Evolutionary conservation across 116 monocot genomes (phyloP), one percentile per base, ranked within the genome.

Genomic region (Trichopus zeylanicus): DNA sequence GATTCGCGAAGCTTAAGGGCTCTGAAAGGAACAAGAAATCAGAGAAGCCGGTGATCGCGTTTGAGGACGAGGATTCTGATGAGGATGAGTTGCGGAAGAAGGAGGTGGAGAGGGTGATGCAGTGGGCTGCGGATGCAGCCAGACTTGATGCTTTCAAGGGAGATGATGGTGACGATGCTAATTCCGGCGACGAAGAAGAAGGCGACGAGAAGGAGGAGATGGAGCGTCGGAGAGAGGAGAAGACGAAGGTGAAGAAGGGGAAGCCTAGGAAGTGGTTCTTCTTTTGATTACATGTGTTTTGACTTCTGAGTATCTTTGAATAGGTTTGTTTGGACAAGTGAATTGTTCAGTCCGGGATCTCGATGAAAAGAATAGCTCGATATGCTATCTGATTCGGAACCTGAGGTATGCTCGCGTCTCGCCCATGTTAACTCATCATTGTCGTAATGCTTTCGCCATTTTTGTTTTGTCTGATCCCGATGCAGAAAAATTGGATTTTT

Each of bases 71-170:
- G 21, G 65, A 56, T 4, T 71, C 56, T n/a, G 78, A 33, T 0
- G 71, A 27, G 7, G 73, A 69, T 66, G 54, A 47, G 27, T 71
- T 63, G 19, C 70, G 65, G 34, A 56, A 84, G 67, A 59, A 73
- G 60, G 86, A 91, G 75, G 91, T 86, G 65, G 91, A 91, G 56
- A 86, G 78, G 57, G 29, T 91, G 74, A 63, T 91, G 67, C 63
- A 69, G 67, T 91, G 91, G 91, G 91, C 86, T 3, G 83, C 78
- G 67, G 91, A 91, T 32, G 80, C 83, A 12, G 83, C 77, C 18
- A 67, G 80, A 48, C 77, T 86, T 24, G 83, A 78, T 31, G 67
- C 70, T 5, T 60, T 64, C 0, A 46, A 35, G 6, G 67, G 57
- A 8, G 49, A 53, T n/a, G 39, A 58, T 21, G 63, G 66, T 26